phyloP scores from a whole-genome alignment of 2,329 filamentous ascomycete genomes.

The Diaporthe ampelina region DNA sequence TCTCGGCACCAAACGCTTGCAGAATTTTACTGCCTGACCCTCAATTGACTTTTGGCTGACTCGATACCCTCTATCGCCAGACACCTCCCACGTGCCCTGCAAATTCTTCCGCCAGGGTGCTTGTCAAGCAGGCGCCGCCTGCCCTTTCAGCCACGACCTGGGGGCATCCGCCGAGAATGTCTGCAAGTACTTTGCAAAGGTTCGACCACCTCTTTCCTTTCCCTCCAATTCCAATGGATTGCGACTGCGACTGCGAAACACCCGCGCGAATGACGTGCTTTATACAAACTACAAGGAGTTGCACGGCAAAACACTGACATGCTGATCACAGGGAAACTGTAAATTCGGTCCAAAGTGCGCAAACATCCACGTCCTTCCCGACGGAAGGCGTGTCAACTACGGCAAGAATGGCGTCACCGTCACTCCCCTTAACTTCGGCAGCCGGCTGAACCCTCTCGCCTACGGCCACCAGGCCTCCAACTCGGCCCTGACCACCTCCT shows the following conservation, averaged over 20 bases:
- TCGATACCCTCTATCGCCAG: constrained; percentile 60
- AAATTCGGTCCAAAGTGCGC: constrained; percentile 99
- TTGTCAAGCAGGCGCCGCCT: constrained; percentile 95
- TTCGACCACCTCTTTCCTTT: constrained; percentile 56
- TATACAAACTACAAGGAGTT: background rate
- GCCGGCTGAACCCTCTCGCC: constrained; percentile 75
- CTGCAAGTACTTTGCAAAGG: constrained; percentile 99
- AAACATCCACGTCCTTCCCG: constrained; percentile 93
- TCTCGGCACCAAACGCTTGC: background rate
- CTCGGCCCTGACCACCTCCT: constrained; percentile 80
- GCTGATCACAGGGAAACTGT: constrained; percentile 84
- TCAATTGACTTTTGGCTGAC: constrained; percentile 37
- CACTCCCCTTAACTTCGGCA: constrained; percentile 72
- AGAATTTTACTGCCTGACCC: constrained; percentile 8
- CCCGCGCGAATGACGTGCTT: background rate
- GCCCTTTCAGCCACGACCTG: constrained; percentile 95
- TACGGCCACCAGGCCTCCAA: constrained; percentile 76
- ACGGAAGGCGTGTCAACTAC: constrained; percentile 92
- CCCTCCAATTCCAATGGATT: background rate
- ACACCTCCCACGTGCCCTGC: constrained; percentile 97
- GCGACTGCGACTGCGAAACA: background rate
- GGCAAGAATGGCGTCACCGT: constrained; percentile 77
- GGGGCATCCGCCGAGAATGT: constrained; percentile 87
- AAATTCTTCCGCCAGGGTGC: constrained; percentile 98
- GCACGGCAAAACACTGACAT: constrained; percentile 24